phyloP scores from a whole-genome alignment of 2,329 filamentous ascomycete species.

The Septoria linicola region DNA sequence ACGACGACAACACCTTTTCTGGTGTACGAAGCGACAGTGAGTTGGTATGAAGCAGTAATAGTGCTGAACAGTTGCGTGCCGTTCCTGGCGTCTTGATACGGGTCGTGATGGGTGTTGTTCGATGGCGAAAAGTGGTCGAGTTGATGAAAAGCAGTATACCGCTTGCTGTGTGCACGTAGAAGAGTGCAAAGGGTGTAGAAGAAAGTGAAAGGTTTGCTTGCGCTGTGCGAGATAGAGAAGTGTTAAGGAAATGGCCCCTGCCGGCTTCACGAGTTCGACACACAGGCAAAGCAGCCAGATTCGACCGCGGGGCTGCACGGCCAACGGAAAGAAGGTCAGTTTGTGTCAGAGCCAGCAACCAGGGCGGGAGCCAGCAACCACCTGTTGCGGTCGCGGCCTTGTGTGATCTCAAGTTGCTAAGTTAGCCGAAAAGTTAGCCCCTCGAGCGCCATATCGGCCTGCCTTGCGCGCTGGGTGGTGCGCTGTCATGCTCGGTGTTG shows the following conservation, averaged over 20 bases:
- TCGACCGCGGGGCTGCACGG: constrained; percentile 10
- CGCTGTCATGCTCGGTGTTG: neutral
- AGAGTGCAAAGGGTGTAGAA: constrained; percentile 15
- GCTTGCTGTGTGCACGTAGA: neutral
- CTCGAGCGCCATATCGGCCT: neutral
- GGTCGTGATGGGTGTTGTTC: constrained; percentile 2
- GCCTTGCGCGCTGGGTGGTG: too few relatives aligned
- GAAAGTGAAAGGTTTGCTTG: constrained; percentile 15
- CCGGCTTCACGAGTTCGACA: neutral
- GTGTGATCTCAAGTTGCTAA: neutral
- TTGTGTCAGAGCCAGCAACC: constrained; percentile 3
- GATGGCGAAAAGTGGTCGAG: constrained; percentile 3
- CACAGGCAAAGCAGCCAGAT: neutral
- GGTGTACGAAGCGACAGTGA: neutral
- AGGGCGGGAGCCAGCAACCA: neutral
- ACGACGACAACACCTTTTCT: constrained; percentile 7
- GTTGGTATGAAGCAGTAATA: neutral
- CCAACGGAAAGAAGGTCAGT: constrained; percentile 4
- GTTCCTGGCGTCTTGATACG: neutral
- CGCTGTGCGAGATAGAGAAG: constrained; percentile 3
- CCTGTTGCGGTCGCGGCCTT: neutral
- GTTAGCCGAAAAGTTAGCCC: neutral
- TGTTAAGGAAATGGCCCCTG: constrained; percentile 5
- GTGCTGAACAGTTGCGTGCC: neutral
- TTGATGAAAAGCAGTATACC: constrained; percentile 13